Percentiles rank a stretch among this genome's conserved stretches.
These are phyloP conservation scores for Herpetomonas tarakana DNA, from an alignment of 208 protist genomes.

Conservation along the genomic window DNA sequence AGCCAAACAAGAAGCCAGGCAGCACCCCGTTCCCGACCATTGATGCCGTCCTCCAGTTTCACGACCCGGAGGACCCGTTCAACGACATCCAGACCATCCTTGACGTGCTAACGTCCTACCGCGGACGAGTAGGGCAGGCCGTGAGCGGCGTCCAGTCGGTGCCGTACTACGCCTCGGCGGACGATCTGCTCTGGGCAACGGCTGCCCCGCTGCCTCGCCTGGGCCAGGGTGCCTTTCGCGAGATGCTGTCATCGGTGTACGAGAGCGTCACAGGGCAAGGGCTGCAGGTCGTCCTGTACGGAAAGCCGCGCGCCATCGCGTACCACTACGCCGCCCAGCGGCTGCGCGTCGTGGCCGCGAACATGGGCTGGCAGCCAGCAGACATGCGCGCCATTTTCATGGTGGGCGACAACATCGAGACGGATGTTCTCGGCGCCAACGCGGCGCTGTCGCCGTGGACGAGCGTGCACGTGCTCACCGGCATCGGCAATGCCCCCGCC, in stretches of 20 bases:
- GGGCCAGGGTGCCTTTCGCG: conserved; percentile 69
- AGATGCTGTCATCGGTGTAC: conserved; percentile 83
- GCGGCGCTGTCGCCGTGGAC: conserved; percentile 64
- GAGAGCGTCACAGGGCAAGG: conserved; percentile 69
- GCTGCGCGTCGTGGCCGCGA: conserved; percentile 26
- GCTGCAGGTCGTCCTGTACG: conserved; percentile 67
- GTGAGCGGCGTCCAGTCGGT: conserved; percentile 61
- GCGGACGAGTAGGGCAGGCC: conserved; percentile 42
- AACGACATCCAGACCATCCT: conserved; percentile 79
- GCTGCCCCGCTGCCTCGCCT: conserved; percentile 74
- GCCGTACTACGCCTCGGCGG: conserved; percentile 62
- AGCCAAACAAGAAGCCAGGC: neutral
- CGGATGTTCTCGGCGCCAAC: conserved; percentile 82
- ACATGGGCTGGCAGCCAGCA: conserved; percentile 61
- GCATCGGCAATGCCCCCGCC: conserved; percentile 53
- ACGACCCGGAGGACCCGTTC: conserved; percentile 70
- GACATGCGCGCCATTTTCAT: conserved; percentile 71
- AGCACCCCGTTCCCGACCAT: conserved; percentile 45
- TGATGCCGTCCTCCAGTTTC: conserved; percentile 68
- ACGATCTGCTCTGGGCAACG: conserved; percentile 79
- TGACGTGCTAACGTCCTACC: conserved; percentile 67
- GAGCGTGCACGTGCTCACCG: conserved; percentile 80
- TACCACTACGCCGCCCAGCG: conserved; percentile 73
- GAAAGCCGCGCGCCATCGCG: conserved; percentile 82
- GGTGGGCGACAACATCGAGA: conserved; percentile 88